These are phyloP conservation scores for Phaffomyces thermotolerans DNA, from an alignment of 805 yeast species.

Conservation along the genomic window DNA sequence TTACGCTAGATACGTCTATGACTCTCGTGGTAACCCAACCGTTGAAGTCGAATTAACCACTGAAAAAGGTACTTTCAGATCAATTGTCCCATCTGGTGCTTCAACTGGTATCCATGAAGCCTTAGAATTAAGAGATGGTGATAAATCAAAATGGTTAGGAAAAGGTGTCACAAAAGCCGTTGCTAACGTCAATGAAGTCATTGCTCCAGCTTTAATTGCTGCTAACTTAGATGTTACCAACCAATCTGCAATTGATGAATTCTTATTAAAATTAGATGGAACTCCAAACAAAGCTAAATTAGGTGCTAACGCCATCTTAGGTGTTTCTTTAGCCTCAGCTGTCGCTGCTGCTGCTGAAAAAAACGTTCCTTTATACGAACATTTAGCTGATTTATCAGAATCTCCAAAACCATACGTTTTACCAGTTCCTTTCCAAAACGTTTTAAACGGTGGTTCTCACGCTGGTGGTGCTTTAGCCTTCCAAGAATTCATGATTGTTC, in stretches of 20 bases:
- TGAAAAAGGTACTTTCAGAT: slow-evolving; percentile 87
- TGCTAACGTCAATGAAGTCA: slow-evolving; percentile 87
- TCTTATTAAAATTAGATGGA: slow-evolving; percentile 85
- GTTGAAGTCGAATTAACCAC: slow-evolving; percentile 97
- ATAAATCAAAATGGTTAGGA: slow-evolving; percentile 96
- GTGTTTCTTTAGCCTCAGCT: slow-evolving; percentile 96
- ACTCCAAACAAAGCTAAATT: slow-evolving; percentile 95
- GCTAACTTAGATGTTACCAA: slow-evolving; percentile 77
- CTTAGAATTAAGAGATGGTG: slow-evolving; percentile 96
- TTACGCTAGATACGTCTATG: slow-evolving; percentile 95
- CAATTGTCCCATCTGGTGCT: slow-evolving; percentile 99
- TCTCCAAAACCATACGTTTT: slow-evolving; percentile 80
- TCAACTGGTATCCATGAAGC: slow-evolving; percentile 99
- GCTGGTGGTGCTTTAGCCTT: slow-evolving; percentile 99
- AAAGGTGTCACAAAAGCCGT: slow-evolving; percentile 98
- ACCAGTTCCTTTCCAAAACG: slow-evolving; percentile 99
- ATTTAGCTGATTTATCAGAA: slow-evolving; percentile 70
- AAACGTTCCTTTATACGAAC: slow-evolving; percentile 87
- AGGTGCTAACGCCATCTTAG: slow-evolving; percentile 98
- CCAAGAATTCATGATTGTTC: slow-evolving; percentile 99
- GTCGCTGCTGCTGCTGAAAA: slow-evolving; percentile 98
- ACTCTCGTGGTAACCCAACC: slow-evolving; percentile 99
- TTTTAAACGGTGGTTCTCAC: slow-evolving; percentile 98
- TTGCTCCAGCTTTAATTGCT: slow-evolving; percentile 88
- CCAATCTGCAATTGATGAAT: slow-evolving; percentile 82